These are phyloP conservation scores for Leccinum subtestaceum DNA, from an alignment of 768 basidiomycete genomes.

Conservation along the genomic window DNA sequence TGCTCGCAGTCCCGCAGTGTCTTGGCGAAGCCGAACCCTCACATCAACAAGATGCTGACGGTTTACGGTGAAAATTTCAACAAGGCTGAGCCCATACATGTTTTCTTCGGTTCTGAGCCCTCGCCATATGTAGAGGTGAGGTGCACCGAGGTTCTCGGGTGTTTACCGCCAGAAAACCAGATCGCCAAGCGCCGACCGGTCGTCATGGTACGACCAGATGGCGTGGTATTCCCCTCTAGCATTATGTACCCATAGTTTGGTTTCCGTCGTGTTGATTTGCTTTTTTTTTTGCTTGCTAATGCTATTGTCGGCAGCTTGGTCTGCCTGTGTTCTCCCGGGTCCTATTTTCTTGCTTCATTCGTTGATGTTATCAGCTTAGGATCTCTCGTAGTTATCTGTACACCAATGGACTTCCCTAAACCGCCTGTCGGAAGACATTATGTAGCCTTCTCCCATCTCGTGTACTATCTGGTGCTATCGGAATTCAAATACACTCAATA, in stretches of 20 bases:
- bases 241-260: constrained; percentile 70
- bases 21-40: constrained; percentile 74
- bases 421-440: constrained; percentile 23
- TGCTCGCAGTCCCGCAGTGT: constrained; percentile 64
- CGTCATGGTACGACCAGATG: constrained; percentile 79
- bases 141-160: constrained; percentile 82
- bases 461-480: constrained; percentile 26
- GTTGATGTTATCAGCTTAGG: constrained; percentile 27
- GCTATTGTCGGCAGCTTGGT: constrained; percentile 28
- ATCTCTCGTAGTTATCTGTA: constrained; percentile 32
- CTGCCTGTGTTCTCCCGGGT: constrained; percentile 24
- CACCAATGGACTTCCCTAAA: constrained; percentile 30
- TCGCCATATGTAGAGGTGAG: constrained; percentile 86
- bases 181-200: constrained; percentile 71
- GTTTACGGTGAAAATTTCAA: constrained; percentile 88
- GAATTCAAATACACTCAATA: constrained; percentile 20
- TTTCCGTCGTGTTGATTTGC: constrained; percentile 9
- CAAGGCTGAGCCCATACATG: constrained; percentile 74
- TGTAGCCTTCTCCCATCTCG: constrained; percentile 28
- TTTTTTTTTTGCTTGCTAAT: constrained; percentile 14
- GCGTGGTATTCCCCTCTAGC: constrained; percentile 83
- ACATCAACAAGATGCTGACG: constrained; percentile 77
- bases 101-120: constrained; percentile 86
- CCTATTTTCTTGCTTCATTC: constrained; percentile 17
- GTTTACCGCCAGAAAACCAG: constrained; percentile 71